Evolutionary conservation across 148 eudicot genomes (phyloP).

Genomic region (Fagopyrum tataricum): DNA sequence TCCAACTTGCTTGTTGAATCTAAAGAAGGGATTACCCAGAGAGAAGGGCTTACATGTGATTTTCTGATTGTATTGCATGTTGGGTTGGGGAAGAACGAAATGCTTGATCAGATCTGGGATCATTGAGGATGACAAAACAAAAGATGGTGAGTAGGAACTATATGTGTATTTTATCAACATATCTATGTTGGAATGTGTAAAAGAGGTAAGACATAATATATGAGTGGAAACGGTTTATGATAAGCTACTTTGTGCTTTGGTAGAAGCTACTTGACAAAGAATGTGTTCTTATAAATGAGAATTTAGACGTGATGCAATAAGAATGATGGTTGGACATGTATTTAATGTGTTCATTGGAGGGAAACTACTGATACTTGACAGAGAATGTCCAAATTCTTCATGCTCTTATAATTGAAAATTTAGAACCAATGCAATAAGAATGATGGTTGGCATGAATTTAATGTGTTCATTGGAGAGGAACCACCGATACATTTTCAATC

Average conservation of each 20-base stretch:
- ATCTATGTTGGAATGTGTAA: conserved; percentile 72
- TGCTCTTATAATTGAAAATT: too few species aligned
- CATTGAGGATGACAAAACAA: conserved; percentile 70
- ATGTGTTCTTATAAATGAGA: conserved; percentile 34
- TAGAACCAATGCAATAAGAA: too few species aligned
- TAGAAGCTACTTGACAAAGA: conserved; percentile 51
- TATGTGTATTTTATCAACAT: conserved; percentile 58
- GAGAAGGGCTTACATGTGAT: conserved; percentile 84
- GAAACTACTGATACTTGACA: too few species aligned
- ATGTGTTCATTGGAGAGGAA: too few species aligned
- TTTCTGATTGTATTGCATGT: conserved; percentile 67
- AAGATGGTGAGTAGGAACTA: conserved; percentile 82
- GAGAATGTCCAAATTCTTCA: too few species aligned
- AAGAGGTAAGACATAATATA: conserved; percentile 64
- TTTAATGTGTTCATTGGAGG: too few species aligned
- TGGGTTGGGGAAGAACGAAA: conserved; percentile 69
- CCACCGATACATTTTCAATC: too few species aligned
- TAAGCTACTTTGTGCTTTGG: conserved; percentile 47
- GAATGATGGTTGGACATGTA: too few species aligned
- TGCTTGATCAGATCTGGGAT: conserved; percentile 77
- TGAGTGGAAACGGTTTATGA: conserved; percentile 66
- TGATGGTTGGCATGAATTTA: too few species aligned
- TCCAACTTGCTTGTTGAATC: conserved; percentile 44
- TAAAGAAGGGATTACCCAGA: conserved; percentile 51
- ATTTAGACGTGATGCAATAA: too few species aligned